These are phyloP conservation scores for Globisporangium heterothallicum DNA, from an alignment of 352 stramenopile genomes.

Conservation along the genomic window DNA sequence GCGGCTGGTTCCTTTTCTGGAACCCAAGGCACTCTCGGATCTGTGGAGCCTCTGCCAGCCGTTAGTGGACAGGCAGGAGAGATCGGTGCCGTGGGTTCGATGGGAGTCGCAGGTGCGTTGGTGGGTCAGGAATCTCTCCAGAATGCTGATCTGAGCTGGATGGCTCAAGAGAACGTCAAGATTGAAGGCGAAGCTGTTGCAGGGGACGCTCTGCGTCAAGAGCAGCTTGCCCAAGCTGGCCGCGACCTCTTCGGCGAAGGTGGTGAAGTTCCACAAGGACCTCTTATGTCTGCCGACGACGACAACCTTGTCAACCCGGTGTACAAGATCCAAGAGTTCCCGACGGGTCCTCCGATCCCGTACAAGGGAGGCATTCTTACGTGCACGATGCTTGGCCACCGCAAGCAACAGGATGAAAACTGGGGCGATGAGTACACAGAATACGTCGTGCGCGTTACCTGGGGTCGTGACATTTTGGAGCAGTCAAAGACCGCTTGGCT, in stretches of 20 bases:
- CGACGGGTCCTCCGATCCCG: conserved; percentile 84
- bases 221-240: conserved; percentile 81
- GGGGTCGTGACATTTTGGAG: conserved; percentile 84
- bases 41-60: conserved; percentile 57
- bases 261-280: conserved; percentile 65
- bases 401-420: conserved; percentile 87
- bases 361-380: conserved; percentile 89
- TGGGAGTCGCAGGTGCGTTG: conserved; percentile 66
- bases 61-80: conserved; percentile 66
- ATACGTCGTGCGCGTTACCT: conserved; percentile 84
- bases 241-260: conserved; percentile 83
- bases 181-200: conserved; percentile 74
- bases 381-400: conserved; percentile 85
- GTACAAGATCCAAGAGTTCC: conserved; percentile 84
- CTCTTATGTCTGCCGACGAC: conserved; percentile 82
- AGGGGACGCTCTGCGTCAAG: conserved; percentile 59
- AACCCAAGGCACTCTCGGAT: conserved; percentile 54
- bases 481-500: conserved; percentile 88
- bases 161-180: conserved; percentile 76
- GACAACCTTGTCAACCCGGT: conserved; percentile 85
- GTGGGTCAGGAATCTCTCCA: conserved; percentile 78
- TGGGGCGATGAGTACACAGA: conserved; percentile 89
- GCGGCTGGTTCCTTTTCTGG: conserved; percentile 46
- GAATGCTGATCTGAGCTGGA: conserved; percentile 82
- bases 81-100: conserved; percentile 68